A percentile compares a stretch with the other conserved stretches of the same genome.
phyloP scores from a whole-genome alignment of 1,139 yeast genomes.

The Debaryomycetaceae sp. region DNA sequence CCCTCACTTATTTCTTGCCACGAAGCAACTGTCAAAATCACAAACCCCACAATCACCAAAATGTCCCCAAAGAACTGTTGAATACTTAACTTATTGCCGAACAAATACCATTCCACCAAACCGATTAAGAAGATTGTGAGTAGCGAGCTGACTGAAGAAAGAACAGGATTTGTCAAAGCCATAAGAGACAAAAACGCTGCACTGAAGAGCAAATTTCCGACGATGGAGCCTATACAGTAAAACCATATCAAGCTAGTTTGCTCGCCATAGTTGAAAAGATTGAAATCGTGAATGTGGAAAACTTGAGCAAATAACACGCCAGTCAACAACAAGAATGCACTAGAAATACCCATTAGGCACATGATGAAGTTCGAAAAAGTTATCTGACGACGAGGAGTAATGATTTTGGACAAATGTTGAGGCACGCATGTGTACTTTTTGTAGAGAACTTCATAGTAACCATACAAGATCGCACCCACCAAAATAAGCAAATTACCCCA shows the following conservation, averaged over 20 bases:
- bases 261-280: conserved; percentile 46
- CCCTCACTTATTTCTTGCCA: conserved; percentile 71
- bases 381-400: conserved; percentile 47
- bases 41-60: conserved; percentile 65
- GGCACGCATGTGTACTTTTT: conserved; percentile 78
- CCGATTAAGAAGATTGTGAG: conserved; percentile 81
- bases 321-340: conserved; percentile 49
- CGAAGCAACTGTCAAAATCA: conserved; percentile 64
- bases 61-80: conserved; percentile 56
- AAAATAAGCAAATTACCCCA: conserved; percentile 72
- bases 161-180: conserved; percentile 83
- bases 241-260: conserved; percentile 39
- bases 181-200: conserved; percentile 73
- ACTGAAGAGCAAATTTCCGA: conserved; percentile 66
- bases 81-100: conserved; percentile 49
- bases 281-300: conserved; percentile 56
- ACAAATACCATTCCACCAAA: conserved; percentile 69
- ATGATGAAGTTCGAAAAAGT: conserved; percentile 47
- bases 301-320: conserved; percentile 51
- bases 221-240: conserved; percentile 47
- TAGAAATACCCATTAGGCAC: conserved; percentile 58
- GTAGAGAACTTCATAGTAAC: conserved; percentile 81
- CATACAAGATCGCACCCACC: conserved; percentile 78
- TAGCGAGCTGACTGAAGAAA: conserved; percentile 78
- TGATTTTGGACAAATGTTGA: conserved; percentile 38